A percentile compares a stretch with the other conserved stretches of the same genome.
Conservation (phyloP, 2,329 filamentous ascomycete genomes). For the Akanthomyces lecanii region DNA sequence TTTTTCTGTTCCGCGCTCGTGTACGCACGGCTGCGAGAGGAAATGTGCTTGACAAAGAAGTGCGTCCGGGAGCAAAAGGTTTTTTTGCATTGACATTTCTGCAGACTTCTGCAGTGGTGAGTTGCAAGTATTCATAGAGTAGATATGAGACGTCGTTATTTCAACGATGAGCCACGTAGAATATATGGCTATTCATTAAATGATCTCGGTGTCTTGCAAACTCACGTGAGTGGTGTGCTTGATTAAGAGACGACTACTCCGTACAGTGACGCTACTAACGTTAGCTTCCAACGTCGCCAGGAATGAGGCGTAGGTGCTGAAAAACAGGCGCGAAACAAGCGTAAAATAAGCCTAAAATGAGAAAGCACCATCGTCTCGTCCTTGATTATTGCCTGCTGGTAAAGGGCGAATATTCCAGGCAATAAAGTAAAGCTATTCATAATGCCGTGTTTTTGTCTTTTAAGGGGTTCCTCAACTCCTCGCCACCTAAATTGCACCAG, state of each 20-base stretch:
- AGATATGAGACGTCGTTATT: constrained; percentile 5
- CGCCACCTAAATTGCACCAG: no score
- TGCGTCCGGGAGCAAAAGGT: neutral
- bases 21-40: neutral
- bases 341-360: no score
- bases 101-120: constrained; percentile 1
- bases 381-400: no score
- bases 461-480: no score
- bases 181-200: constrained; percentile 4
- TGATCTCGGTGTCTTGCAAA: neutral
- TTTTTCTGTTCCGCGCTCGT: neutral
- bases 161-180: constrained; percentile 8
- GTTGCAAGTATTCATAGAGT: neutral
- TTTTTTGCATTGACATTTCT: constrained; percentile 4
- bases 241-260: no score
- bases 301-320: no score
- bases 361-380: no score
- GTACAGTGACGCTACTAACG: neutral
- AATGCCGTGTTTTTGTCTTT: no score
- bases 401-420: no score
- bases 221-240: neutral
- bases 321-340: no score
- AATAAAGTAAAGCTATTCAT: no score
- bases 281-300: no score
- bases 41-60: neutral